Evolutionary conservation across 2,329 filamentous ascomycete genomes (phyloP).

Genomic region (Cladophialophora carrionii): DNA sequence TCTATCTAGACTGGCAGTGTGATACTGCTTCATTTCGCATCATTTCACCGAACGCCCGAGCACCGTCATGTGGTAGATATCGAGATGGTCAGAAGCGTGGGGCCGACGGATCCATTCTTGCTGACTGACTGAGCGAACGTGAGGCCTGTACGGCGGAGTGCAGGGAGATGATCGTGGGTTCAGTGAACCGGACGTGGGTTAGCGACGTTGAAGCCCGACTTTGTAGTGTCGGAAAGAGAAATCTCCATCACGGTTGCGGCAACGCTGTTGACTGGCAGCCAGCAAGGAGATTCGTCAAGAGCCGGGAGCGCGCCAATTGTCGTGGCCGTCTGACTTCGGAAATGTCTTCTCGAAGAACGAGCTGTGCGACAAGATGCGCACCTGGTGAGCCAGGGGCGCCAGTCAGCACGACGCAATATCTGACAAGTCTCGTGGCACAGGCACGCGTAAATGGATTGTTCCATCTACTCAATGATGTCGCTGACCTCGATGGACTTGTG

Average conservation of each 20-base stretch:
- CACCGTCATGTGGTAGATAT: background rate
- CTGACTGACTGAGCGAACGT: constrained; percentile 41
- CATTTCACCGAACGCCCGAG: background rate
- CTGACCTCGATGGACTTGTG: constrained; percentile 37
- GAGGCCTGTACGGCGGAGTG: constrained; percentile 53
- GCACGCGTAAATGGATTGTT: constrained; percentile 41
- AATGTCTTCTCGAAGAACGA: constrained; percentile 46
- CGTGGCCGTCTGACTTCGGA: constrained; percentile 50
- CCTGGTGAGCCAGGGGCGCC: constrained; percentile 69
- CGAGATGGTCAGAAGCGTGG: constrained; percentile 43
- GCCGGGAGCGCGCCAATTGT: constrained; percentile 53
- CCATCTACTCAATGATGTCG: constrained; percentile 51
- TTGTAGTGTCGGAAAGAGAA: constrained; percentile 38
- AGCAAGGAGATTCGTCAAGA: constrained; percentile 49
- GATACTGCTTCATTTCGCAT: background rate
- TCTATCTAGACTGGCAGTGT: background rate
- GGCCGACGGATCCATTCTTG: constrained; percentile 45
- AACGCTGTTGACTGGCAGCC: constrained; percentile 52
- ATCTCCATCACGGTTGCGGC: constrained; percentile 41
- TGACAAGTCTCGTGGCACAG: constrained; percentile 32
- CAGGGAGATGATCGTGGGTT: constrained; percentile 56
- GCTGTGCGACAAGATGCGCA: constrained; percentile 58
- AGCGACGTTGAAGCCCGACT: constrained; percentile 57
- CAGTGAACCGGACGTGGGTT: constrained; percentile 52
- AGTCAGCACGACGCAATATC: constrained; percentile 53